Base-by-base conservation (phyloP, 176 grass and related monocot genomes). In the Zoysia pacifica region DNA sequence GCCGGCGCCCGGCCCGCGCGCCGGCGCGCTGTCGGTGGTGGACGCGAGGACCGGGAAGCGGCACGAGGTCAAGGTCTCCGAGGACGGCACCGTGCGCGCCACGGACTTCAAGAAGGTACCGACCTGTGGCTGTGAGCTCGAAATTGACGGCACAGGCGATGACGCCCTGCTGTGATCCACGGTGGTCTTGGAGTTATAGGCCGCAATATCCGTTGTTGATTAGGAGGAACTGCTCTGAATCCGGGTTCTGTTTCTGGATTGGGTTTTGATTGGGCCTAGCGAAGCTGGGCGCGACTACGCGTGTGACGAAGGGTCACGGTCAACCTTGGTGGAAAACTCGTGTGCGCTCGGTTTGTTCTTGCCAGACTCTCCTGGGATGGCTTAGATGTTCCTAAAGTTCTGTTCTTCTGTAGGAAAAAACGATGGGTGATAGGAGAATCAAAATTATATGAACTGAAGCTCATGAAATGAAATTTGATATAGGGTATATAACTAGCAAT, bases 21-120 rank as follows among this genome's bases (percentile, higher is more conserved):
- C 85, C 14, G 91, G 91, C n/a, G 85, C 83, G 11, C 73, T 97
- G n/a, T 67, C 82, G 4, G 91, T 94, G 12, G 72, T 90, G 56
- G 89, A 97, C 65, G 69, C 43, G 50, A 86, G 94, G 79, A 97
- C 94, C 4, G 85, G 91, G 62, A 92, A 41, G 40, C 85, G 85
- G 19, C 90, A 92, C 85, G 89, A 82, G 70, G 15, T 97, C 43
- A 84, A 88, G 83, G 85, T 97, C 15, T 90, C 89, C 5, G 85
- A 91, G 78, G 91, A 94, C 48, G 94, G 87, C 59, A 90, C 89
- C 66, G 85, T 97, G 65, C 80, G 87, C 80, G 94, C 94, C 76
- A 87, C 92, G 6, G 90, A 93, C 76, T 82, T 98, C 64, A 98
- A 98, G 63, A 94, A 94, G 92, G 95, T 93, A 83, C 11, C 0